Evolutionary conservation across 2,329 filamentous ascomycete genomes (phyloP).

Genomic region (Hymenoscyphus fraxineus): DNA sequence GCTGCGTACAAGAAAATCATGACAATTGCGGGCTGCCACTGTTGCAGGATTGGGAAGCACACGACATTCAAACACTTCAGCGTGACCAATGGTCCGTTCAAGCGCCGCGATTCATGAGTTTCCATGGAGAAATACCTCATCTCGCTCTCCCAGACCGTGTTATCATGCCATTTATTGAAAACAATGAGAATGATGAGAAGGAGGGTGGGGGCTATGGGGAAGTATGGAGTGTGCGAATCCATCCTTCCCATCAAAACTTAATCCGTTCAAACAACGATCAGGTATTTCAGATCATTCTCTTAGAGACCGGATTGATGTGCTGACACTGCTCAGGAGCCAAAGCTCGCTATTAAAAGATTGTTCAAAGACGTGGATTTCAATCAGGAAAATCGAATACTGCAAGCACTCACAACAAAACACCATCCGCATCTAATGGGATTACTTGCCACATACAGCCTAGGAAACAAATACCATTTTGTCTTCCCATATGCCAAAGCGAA

Average conservation of each 20-base stretch:
- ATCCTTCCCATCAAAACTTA: conserved; percentile 6
- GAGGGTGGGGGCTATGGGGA: conserved; percentile 9
- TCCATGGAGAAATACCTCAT: neutral
- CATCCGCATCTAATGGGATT: conserved; percentile 29
- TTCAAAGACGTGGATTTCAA: conserved; percentile 1
- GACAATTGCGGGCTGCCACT: neutral
- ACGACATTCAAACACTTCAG: neutral
- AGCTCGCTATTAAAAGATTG: neutral
- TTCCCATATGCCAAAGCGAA: conserved; percentile 30
- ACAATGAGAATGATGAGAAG: neutral
- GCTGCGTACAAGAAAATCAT: neutral
- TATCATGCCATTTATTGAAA: conserved; percentile 10
- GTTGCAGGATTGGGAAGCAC: neutral
- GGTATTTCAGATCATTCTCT: neutral
- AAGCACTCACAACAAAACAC: neutral
- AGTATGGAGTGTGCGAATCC: conserved; percentile 11
- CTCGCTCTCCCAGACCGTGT: neutral
- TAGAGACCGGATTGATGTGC: neutral
- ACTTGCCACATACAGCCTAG: conserved; percentile 26
- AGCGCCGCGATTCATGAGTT: conserved; percentile 6
- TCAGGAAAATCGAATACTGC: conserved; percentile 10
- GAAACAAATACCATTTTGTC: conserved; percentile 24
- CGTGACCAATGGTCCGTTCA: conserved; percentile 10
- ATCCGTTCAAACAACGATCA: neutral
- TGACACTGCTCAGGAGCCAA: neutral